phyloP scores from a whole-genome alignment of 164 flowering plant genomes.

The Chloranthus sessilifolius region DNA sequence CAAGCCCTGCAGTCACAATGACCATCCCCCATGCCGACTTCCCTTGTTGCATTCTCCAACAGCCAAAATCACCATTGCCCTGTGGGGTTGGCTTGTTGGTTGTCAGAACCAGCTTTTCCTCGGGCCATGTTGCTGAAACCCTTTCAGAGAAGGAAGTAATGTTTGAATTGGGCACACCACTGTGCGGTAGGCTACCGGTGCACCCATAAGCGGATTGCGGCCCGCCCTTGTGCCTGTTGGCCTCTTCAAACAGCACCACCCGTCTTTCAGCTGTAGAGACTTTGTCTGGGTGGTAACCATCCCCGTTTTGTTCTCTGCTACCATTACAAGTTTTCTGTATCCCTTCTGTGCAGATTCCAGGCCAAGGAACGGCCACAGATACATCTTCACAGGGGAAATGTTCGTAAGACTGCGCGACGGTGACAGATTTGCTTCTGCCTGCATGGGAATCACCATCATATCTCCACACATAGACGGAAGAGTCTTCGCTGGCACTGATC shows the following conservation, averaged over 20 bases:
- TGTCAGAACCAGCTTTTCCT: constrained; percentile 58
- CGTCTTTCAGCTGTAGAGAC: constrained; percentile 41
- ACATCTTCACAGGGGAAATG: constrained; percentile 91
- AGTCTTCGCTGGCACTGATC: constrained; percentile 95
- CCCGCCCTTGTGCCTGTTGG: constrained; percentile 24
- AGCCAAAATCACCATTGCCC: constrained; percentile 40
- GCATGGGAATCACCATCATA: constrained; percentile 70
- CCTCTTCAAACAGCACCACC: constrained; percentile 43
- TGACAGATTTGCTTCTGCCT: constrained; percentile 64
- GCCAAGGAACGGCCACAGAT: constrained; percentile 94
- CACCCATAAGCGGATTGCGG: constrained; percentile 31
- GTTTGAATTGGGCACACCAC: constrained; percentile 44
- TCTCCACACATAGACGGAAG: constrained; percentile 88
- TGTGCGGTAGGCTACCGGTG: constrained; percentile 44
- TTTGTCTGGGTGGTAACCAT: constrained; percentile 18
- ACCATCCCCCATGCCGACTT: constrained; percentile 87
- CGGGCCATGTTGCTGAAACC: constrained; percentile 75
- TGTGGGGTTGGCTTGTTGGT: constrained; percentile 42
- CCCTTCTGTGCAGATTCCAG: constrained; percentile 51
- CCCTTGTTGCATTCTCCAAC: too few species aligned
- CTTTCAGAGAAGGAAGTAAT: constrained; percentile 64
- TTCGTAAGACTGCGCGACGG: constrained; percentile 73
- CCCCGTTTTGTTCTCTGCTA: constrained; percentile 27
- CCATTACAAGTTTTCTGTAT: constrained; percentile 19
- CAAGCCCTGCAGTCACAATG: constrained; percentile 82